Percentiles rank a stretch among this genome's conserved stretches.
Conservation (phyloP, 2,329 filamentous ascomycete species). For the Pseudogymnoascus sp. region DNA sequence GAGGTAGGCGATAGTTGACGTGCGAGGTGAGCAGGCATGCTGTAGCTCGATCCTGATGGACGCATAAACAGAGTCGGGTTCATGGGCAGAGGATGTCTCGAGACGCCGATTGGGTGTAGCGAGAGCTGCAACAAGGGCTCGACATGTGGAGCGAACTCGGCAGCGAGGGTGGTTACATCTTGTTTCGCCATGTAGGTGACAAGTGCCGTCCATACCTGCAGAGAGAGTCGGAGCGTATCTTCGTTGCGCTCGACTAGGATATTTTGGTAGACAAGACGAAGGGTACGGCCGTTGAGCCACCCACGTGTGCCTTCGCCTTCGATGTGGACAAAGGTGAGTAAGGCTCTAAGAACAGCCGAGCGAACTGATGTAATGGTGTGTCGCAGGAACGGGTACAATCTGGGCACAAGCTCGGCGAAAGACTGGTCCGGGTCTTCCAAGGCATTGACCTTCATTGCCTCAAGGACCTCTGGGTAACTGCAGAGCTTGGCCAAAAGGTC, state of each 20-base stretch:
- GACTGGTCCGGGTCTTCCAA: slow-evolving; percentile 76
- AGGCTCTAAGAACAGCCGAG: slow-evolving; percentile 81
- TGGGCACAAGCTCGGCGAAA: slow-evolving; percentile 84
- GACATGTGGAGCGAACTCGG: slow-evolving; percentile 67
- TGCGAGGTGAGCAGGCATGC: slow-evolving; percentile 38
- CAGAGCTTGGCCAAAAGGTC: slow-evolving; percentile 93
- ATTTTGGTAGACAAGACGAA: slow-evolving; percentile 90
- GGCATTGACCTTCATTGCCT: slow-evolving; percentile 89
- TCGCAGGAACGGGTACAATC: slow-evolving; percentile 89
- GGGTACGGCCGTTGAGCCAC: slow-evolving; percentile 84
- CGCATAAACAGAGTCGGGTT: slow-evolving; percentile 83
- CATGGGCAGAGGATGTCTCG: slow-evolving; percentile 86
- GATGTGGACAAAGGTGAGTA: slow-evolving; percentile 86
- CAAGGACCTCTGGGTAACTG: slow-evolving; percentile 83
- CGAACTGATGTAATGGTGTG: slow-evolving; percentile 96
- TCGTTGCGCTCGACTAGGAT: slow-evolving; percentile 86
- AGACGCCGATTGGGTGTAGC: slow-evolving; percentile 85
- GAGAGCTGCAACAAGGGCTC: slow-evolving; percentile 76
- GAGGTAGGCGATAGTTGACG: slow-evolving; percentile 33
- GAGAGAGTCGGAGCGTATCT: slow-evolving; percentile 69
- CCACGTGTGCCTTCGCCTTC: slow-evolving; percentile 71
- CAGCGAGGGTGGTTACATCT: slow-evolving; percentile 55
- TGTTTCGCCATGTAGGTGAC: slow-evolving; percentile 56
- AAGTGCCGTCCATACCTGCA: slow-evolving; percentile 79
- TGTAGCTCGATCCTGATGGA: slow-evolving; percentile 80